Conservation (phyloP, 768 basidiomycete genomes). For the Leccinum variicolor region DNA sequence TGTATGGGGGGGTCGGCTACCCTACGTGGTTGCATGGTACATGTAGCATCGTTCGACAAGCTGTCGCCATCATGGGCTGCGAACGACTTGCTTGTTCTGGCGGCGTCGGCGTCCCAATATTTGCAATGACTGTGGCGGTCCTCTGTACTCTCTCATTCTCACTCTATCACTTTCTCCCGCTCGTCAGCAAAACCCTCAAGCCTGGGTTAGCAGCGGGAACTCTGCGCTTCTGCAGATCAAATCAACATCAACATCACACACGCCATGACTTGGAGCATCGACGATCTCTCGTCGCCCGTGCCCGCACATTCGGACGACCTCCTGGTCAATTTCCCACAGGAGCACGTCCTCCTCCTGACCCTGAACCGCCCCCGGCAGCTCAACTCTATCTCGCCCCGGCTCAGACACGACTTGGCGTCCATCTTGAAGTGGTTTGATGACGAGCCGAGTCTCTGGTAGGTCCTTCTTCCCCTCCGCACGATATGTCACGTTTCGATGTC, state of each 20-base stretch:
- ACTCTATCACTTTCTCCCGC: not conserved
- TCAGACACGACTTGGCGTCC: constrained; percentile 48
- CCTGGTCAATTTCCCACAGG: constrained; percentile 40
- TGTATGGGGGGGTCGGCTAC: not conserved
- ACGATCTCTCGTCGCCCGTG: not conserved
- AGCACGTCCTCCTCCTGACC: constrained; percentile 52
- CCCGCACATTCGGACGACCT: constrained; percentile 37
- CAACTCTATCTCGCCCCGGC: constrained; percentile 69
- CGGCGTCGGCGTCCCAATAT: not conserved
- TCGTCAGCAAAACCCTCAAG: not conserved
- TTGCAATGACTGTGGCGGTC: not conserved
- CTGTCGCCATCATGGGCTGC: not conserved
- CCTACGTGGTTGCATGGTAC: not conserved
- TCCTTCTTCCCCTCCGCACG: not conserved
- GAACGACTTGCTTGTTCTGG: constrained; percentile 9
- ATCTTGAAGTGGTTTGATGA: constrained; percentile 73
- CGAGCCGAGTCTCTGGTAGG: constrained; percentile 69
- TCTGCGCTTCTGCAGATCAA: not conserved
- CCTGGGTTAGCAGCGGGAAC: not conserved
- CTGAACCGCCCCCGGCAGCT: constrained; percentile 68
- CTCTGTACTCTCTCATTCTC: not conserved
- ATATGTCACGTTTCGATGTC: not conserved
- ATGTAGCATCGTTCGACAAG: too few species aligned
- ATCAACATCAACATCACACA: not conserved
- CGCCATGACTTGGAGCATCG: not conserved